A percentile compares a stretch with the other conserved stretches of the same genome.
Conservation (phyloP, 1,139 yeast genomes). For the Suhomyces atakaporum region DNA sequence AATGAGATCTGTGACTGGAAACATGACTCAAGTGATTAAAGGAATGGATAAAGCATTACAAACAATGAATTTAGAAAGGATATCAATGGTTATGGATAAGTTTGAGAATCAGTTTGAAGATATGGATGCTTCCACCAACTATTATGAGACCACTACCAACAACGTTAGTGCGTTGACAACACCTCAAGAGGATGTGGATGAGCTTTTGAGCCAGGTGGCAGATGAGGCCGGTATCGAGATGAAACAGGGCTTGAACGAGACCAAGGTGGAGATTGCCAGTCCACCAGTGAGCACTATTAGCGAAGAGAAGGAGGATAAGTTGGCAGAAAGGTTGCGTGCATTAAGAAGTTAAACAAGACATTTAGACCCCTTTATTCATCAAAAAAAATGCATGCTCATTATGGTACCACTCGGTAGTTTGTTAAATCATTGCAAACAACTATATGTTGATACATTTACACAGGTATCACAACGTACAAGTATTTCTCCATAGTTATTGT, state of each 20-base stretch:
- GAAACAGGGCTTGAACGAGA: constrained; percentile 72
- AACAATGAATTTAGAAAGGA: constrained; percentile 91
- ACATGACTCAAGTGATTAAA: constrained; percentile 87
- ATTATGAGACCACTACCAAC: constrained; percentile 88
- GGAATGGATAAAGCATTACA: constrained; percentile 98
- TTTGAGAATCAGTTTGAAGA: constrained; percentile 97
- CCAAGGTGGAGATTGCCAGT: constrained; percentile 46
- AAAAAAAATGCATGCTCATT: too few species aligned
- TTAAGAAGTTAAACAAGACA: constrained; percentile 43
- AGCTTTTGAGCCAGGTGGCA: constrained; percentile 88
- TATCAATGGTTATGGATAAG: constrained; percentile 94
- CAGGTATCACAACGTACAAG: too few species aligned
- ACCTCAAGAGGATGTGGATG: constrained; percentile 95
- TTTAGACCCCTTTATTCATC: too few species aligned
- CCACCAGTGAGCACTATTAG: constrained; percentile 43
- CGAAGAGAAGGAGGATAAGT: constrained; percentile 82
- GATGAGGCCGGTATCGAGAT: constrained; percentile 97
- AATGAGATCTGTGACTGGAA: constrained; percentile 91
- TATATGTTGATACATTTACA: too few species aligned
- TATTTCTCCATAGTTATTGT: too few species aligned
- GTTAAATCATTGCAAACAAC: too few species aligned
- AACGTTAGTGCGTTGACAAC: constrained; percentile 86
- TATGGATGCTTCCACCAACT: constrained; percentile 88
- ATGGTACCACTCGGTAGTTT: too few species aligned
- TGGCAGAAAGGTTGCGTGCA: constrained; percentile 88